Conservation (phyloP, 345 rosid species). For the Salix arbutifolia region DNA sequence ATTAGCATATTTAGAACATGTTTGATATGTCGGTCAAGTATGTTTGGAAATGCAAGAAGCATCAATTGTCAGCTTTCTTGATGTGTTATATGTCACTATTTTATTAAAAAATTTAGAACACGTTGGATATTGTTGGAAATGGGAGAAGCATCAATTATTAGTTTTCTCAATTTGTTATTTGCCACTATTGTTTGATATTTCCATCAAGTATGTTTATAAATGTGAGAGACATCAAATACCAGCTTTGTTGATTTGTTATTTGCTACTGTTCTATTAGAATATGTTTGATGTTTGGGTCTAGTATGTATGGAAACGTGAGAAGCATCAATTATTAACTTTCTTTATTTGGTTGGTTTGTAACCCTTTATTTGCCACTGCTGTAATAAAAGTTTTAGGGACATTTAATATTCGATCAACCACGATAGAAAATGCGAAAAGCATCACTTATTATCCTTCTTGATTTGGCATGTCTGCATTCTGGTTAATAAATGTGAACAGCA, state of each 20-base stretch:
- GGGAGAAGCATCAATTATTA: background rate
- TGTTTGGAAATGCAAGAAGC: too few relatives aligned
- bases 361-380: background rate
- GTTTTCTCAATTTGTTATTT: background rate
- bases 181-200: background rate
- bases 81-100: background rate
- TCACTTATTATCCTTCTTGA: background rate
- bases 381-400: background rate
- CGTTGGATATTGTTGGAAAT: background rate
- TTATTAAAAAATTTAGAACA: too few relatives aligned
- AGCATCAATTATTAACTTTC: background rate
- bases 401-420: too few relatives aligned
- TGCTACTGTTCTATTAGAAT: too few relatives aligned
- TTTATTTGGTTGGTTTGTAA: too few relatives aligned
- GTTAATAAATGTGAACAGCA: background rate
- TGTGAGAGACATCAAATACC: background rate
- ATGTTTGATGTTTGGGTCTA: background rate
- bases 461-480: background rate
- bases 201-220: background rate
- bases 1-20: too few relatives aligned
- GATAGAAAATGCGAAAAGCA: background rate
- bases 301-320: background rate
- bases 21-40: too few relatives aligned
- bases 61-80: background rate
- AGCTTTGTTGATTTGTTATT: background rate